A percentile compares a stretch with the other conserved stretches of the same genome.
These are phyloP conservation scores for Nicotiana benthamiana DNA, from an alignment of 257 asterid genomes.

Conservation along the genomic window DNA sequence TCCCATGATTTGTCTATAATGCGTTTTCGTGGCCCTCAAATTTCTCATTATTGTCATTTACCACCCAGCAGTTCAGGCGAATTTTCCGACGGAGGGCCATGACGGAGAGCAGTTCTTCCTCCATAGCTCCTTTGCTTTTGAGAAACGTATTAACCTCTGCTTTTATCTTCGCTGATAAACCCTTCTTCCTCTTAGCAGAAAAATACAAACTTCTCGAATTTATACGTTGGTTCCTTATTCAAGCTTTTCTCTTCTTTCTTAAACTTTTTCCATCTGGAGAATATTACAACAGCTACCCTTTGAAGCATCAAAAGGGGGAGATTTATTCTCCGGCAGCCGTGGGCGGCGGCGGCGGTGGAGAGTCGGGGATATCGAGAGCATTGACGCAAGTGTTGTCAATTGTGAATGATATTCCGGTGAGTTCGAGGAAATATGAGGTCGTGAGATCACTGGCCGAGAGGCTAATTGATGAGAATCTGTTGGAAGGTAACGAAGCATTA, in stretches of 20 bases:
- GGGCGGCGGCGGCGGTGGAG: constrained; percentile 15
- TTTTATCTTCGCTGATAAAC: constrained; percentile 41
- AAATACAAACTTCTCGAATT: constrained; percentile 32
- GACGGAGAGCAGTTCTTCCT: neutral
- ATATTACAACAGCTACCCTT: constrained; percentile 5
- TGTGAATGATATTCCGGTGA: constrained; percentile 77
- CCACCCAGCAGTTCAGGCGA: constrained; percentile 1
- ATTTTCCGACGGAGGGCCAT: constrained; percentile 18
- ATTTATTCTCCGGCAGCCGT: constrained; percentile 6
- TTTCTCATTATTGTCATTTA: constrained; percentile 3
- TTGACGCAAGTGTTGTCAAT: constrained; percentile 59
- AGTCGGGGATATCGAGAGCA: constrained; percentile 64
- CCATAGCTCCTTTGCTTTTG: constrained; percentile 53
- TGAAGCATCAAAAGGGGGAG: constrained; percentile 11
- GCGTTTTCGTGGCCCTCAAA: neutral
- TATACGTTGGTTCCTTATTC: constrained; percentile 32
- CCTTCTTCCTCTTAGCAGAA: constrained; percentile 28
- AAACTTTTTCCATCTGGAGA: constrained; percentile 28
- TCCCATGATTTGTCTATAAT: neutral
- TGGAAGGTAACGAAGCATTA: constrained; percentile 27
- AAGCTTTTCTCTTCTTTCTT: constrained; percentile 50
- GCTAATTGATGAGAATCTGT: constrained; percentile 61
- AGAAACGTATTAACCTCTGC: constrained; percentile 40
- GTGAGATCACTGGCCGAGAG: constrained; percentile 67
- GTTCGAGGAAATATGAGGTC: constrained; percentile 75